Conservation (phyloP, 208 protist species). For the Phytomonas sp. region DNA sequence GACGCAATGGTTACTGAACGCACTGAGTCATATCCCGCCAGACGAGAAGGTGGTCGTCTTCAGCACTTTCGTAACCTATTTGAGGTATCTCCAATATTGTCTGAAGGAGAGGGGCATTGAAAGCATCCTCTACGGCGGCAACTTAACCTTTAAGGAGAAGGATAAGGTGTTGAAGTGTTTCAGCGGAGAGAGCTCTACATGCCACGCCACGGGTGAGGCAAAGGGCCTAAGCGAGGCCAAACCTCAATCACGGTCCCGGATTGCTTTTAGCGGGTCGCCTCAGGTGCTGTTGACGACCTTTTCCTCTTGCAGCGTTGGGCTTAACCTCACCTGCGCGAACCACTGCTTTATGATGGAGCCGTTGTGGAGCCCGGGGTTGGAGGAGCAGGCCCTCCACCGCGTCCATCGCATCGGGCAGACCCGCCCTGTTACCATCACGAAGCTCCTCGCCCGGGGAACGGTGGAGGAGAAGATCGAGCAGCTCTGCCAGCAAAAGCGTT, state of each 20-base stretch:
- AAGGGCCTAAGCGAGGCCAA: neutral
- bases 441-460: constrained; percentile 90
- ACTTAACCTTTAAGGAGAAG: constrained; percentile 32
- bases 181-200: neutral
- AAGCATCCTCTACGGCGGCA: constrained; percentile 40
- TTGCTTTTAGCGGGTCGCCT: constrained; percentile 4
- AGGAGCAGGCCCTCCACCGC: constrained; percentile 88
- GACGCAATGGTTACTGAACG: constrained; percentile 38
- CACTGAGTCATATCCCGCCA: constrained; percentile 19
- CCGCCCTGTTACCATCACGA: constrained; percentile 88
- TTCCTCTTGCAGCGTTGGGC: constrained; percentile 85
- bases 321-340: constrained; percentile 91
- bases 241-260: neutral
- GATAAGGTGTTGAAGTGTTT: constrained; percentile 56
- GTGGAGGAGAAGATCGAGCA: constrained; percentile 95
- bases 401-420: constrained; percentile 89
- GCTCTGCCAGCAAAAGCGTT: constrained; percentile 88
- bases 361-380: constrained; percentile 87
- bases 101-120: constrained; percentile 35
- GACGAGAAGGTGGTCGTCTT: constrained; percentile 92
- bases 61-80: constrained; percentile 89
- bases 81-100: constrained; percentile 75
- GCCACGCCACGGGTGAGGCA: neutral
- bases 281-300: constrained; percentile 85
- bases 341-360: constrained; percentile 90